Conservation (phyloP, 148 eudicot species). For the Rhododendron ferrugineum region DNA sequence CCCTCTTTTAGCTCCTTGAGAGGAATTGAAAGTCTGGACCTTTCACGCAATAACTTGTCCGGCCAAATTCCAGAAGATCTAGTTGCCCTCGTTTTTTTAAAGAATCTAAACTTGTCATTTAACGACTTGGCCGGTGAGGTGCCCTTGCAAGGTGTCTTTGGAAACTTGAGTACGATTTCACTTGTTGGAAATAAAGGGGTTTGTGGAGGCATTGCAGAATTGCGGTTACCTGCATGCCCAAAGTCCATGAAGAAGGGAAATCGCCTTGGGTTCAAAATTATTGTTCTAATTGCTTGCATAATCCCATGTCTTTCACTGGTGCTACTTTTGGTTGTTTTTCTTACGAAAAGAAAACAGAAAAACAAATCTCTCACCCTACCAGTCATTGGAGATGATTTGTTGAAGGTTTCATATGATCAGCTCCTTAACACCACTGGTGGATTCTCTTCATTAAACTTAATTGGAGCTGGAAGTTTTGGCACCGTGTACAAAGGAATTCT, state of each 20-base stretch:
- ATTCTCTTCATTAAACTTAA: background rate
- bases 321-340: background rate
- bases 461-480: constrained; percentile 2
- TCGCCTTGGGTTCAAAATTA: background rate
- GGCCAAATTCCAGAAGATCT: background rate
- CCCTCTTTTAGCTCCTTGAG: background rate
- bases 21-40: background rate
- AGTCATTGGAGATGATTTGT: background rate
- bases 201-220: background rate
- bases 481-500: background rate
- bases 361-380: background rate
- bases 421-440: background rate
- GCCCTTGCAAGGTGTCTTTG: background rate
- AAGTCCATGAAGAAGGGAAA: background rate
- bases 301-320: background rate
- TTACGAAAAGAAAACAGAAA: background rate
- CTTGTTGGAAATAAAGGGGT: background rate
- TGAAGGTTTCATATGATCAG: background rate
- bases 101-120: too few species aligned
- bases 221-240: constrained; percentile 2
- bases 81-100: background rate
- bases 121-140: background rate
- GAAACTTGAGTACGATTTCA: background rate
- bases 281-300: background rate
- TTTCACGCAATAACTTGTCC: background rate